Conservation (phyloP, 202 grass and related monocot species). For the Schoenoplectus triqueter region DNA sequence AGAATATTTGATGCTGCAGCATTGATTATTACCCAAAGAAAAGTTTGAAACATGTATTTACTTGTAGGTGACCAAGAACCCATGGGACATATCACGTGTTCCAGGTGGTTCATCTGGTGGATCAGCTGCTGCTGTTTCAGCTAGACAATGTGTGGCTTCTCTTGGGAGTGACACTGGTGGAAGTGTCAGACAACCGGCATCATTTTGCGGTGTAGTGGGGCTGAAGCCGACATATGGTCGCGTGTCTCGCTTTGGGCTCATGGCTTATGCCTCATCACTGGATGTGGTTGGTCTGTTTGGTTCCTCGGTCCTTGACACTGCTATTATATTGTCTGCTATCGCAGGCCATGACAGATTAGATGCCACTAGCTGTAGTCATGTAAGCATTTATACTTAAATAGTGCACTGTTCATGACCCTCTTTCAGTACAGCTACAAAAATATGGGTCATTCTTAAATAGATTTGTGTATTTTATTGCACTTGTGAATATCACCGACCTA, state of each 20-base stretch:
- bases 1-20: not conserved
- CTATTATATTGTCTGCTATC: conserved; percentile 68
- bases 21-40: not conserved
- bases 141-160: conserved; percentile 80
- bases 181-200: conserved; percentile 93
- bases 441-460: not conserved
- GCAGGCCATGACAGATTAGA: conserved; percentile 91
- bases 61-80: conserved; percentile 82
- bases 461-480: not conserved
- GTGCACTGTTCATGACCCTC: not conserved
- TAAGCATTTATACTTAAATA: conserved; percentile 46
- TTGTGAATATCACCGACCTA: not conserved
- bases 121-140: conserved; percentile 85
- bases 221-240: conserved; percentile 97
- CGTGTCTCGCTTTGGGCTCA: conserved; percentile 85
- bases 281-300: conserved; percentile 90
- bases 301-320: conserved; percentile 69
- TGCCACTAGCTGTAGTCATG: conserved; percentile 72
- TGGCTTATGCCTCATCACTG: conserved; percentile 93
- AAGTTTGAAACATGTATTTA: not conserved
- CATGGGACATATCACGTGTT: conserved; percentile 80
- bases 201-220: conserved; percentile 90
- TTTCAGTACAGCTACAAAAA: not conserved
- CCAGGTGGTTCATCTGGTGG: conserved; percentile 93
- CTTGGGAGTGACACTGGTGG: conserved; percentile 95